These are phyloP conservation scores for Hanseniaspora vineae DNA, from an alignment of 805 yeast genomes.

Conservation along the genomic window DNA sequence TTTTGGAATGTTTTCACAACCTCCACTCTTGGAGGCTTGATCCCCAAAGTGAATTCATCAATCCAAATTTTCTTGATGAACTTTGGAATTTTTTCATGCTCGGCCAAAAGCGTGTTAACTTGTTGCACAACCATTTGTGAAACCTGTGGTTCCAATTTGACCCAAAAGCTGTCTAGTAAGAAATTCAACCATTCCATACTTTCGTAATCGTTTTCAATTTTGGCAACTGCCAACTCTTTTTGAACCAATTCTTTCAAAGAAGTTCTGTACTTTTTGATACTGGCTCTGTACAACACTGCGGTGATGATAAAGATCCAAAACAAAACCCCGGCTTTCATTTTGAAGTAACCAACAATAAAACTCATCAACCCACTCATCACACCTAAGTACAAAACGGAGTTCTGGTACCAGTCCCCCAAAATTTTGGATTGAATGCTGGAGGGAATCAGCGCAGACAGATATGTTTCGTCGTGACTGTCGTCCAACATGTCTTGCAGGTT, in stretches of 20 bases:
- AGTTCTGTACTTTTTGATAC: conserved; percentile 68
- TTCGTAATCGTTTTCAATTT: conserved; percentile 81
- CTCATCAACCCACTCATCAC: conserved; percentile 52
- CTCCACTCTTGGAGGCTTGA: conserved; percentile 92
- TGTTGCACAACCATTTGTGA: conserved; percentile 77
- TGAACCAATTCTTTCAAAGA: conserved; percentile 67
- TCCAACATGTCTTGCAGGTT: conserved; percentile 55
- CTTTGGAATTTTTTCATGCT: conserved; percentile 53
- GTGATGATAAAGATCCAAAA: conserved; percentile 55
- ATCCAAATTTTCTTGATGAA: conserved; percentile 77
- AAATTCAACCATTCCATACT: conserved; percentile 92
- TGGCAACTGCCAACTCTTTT: conserved; percentile 69
- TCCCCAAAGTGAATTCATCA: conserved; percentile 81
- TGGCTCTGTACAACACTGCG: conserved; percentile 66
- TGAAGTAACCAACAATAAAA: conserved; percentile 66
- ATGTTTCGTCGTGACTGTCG: conserved; percentile 61
- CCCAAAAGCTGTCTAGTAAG: conserved; percentile 86
- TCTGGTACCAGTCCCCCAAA: conserved; percentile 93
- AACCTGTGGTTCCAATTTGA: conserved; percentile 75
- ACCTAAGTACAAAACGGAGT: conserved; percentile 54
- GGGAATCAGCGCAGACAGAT: conserved; percentile 13
- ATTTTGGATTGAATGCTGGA: conserved; percentile 44
- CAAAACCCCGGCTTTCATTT: conserved; percentile 69
- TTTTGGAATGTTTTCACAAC: conserved; percentile 78
- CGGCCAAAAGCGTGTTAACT: conserved; percentile 72